These are phyloP conservation scores for Candida nitratophila DNA, from an alignment of 805 yeast species.

Conservation along the genomic window DNA sequence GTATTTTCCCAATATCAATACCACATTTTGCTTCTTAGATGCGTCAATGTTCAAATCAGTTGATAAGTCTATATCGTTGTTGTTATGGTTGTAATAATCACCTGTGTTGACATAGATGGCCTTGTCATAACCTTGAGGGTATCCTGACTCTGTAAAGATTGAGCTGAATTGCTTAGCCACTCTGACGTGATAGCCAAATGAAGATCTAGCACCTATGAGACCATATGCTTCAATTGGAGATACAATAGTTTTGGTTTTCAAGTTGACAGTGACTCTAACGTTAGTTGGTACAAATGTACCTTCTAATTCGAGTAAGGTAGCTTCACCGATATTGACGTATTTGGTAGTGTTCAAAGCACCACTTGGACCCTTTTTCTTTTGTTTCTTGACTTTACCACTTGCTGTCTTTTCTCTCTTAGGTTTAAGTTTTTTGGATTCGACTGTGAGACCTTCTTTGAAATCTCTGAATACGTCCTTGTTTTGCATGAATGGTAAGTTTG, in stretches of 20 bases:
- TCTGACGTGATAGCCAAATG: constrained; percentile 73
- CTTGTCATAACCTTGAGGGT: constrained; percentile 61
- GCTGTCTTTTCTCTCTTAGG: constrained; percentile 30
- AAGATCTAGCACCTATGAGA: constrained; percentile 46
- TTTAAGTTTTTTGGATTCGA: constrained; percentile 34
- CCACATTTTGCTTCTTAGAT: constrained; percentile 21
- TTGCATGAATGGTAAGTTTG: constrained; percentile 70
- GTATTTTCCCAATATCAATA: constrained; percentile 62
- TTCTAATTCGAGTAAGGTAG: constrained; percentile 52
- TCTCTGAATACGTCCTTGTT: constrained; percentile 29
- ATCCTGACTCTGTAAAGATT: constrained; percentile 64
- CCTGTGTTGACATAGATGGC: constrained; percentile 63
- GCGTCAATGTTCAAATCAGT: constrained; percentile 2
- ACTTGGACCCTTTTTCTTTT: constrained; percentile 52
- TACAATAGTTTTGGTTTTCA: constrained; percentile 53
- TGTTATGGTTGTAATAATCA: constrained; percentile 41
- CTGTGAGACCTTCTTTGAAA: constrained; percentile 60
- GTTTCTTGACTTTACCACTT: constrained; percentile 32
- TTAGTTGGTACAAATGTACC: constrained; percentile 49
- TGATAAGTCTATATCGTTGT: constrained; percentile 10
- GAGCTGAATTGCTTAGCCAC: constrained; percentile 52
- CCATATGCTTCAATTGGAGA: constrained; percentile 70
- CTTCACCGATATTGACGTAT: constrained; percentile 70
- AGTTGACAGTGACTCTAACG: constrained; percentile 76
- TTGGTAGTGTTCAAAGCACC: constrained; percentile 57